Evolutionary conservation across 192 early-diverging fungal species (phyloP).

Genomic region (Chytriomyces confervae): DNA sequence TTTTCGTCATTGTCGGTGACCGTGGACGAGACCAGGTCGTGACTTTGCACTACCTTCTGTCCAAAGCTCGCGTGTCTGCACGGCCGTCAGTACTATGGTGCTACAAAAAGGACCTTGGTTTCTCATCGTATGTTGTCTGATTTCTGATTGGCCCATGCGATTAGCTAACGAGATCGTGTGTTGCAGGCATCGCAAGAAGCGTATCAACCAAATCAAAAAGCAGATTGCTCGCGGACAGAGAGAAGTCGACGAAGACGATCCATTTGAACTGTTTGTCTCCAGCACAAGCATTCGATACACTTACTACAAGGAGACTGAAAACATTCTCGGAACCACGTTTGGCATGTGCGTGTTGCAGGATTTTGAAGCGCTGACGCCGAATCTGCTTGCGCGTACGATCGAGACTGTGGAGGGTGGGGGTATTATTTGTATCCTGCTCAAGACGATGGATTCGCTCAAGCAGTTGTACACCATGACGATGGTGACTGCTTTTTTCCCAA

Average conservation of each 20-base stretch:
- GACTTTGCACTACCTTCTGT: slow-evolving; percentile 95
- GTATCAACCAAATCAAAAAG: slow-evolving; percentile 93
- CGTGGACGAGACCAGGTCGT: slow-evolving; percentile 88
- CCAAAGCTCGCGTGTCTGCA: slow-evolving; percentile 87
- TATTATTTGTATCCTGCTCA: slow-evolving; percentile 88
- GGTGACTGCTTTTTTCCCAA: slow-evolving; percentile 52
- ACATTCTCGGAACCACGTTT: slow-evolving; percentile 96
- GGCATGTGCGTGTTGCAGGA: slow-evolving; percentile 98
- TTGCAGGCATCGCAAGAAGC: slow-evolving; percentile 91
- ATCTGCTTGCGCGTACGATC: slow-evolving; percentile 93
- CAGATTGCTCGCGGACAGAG: slow-evolving; percentile 90
- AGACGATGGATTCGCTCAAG: slow-evolving; percentile 94
- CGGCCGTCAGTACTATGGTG: slow-evolving; percentile 98
- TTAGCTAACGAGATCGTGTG: background rate
- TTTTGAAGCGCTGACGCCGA: slow-evolving; percentile 98
- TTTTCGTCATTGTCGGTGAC: slow-evolving; percentile 97
- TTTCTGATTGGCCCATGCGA: background rate
- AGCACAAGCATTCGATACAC: slow-evolving; percentile 96
- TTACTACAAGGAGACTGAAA: slow-evolving; percentile 99
- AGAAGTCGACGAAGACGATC: slow-evolving; percentile 93
- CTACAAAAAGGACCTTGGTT: slow-evolving; percentile 98
- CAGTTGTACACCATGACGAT: slow-evolving; percentile 98
- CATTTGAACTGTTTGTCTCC: slow-evolving; percentile 97
- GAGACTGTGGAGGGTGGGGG: slow-evolving; percentile 99
- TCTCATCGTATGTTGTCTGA: slow-evolving; percentile 46